Evolutionary conservation across 768 basidiomycete species (phyloP).

Genomic region (Dentipellis fragilis): DNA sequence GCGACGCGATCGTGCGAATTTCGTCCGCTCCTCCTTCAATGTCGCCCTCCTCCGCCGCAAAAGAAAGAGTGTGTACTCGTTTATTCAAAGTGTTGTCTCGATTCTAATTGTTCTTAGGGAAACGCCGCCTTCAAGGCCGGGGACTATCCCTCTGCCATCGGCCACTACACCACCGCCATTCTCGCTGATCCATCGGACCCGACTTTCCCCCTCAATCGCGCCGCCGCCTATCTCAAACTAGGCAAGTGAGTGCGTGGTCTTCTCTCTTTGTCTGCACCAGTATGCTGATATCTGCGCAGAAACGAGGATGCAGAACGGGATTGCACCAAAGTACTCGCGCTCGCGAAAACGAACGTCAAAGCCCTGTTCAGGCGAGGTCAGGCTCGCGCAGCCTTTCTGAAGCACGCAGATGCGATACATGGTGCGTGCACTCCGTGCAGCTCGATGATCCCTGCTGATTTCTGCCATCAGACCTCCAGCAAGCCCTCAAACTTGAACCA

Average conservation of each 20-base stretch:
- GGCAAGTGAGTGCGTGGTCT: constrained; percentile 65
- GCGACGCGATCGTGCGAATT: not conserved
- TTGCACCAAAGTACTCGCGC: constrained; percentile 51
- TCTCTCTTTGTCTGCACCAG: not conserved
- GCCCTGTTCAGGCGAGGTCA: constrained; percentile 73
- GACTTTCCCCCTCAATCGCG: constrained; percentile 81
- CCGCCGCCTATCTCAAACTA: constrained; percentile 88
- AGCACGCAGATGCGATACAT: constrained; percentile 44
- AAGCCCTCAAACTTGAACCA: constrained; percentile 53
- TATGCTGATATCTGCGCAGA: not conserved
- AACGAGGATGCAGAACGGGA: constrained; percentile 23
- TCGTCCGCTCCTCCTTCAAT: not conserved
- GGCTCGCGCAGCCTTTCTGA: constrained; percentile 49
- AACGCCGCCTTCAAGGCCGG: constrained; percentile 79
- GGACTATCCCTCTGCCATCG: constrained; percentile 70
- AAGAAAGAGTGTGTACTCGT: constrained; percentile 5
- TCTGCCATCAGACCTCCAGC: constrained; percentile 42
- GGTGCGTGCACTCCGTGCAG: constrained; percentile 32
- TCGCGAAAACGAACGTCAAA: constrained; percentile 59
- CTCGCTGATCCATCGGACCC: constrained; percentile 58
- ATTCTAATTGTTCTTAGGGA: constrained; percentile 39
- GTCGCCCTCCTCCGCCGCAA: not conserved
- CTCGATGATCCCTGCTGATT: constrained; percentile 1
- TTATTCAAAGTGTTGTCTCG: not conserved
- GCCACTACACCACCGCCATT: constrained; percentile 78